These are phyloP conservation scores for Fagopyrum homotropicum DNA, from an alignment of 148 eudicot species.

Conservation along the genomic window DNA sequence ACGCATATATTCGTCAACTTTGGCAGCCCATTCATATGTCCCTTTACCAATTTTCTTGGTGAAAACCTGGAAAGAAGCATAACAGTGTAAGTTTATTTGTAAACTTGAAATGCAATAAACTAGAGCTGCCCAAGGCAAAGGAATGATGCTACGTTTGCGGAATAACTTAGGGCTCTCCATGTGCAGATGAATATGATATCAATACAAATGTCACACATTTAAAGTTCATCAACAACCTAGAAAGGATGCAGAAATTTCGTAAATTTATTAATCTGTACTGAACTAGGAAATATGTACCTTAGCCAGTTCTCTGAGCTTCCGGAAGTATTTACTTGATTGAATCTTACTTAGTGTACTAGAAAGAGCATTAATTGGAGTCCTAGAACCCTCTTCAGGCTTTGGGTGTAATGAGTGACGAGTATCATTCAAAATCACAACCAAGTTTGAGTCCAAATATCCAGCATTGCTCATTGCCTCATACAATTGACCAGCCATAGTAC, in stretches of 20 bases:
- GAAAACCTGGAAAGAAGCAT: conserved; percentile 38
- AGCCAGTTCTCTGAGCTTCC: conserved; percentile 70
- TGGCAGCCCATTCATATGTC: conserved; percentile 90
- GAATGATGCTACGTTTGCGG: not conserved
- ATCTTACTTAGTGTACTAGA: conserved; percentile 76
- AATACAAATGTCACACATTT: not conserved
- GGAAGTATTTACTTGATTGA: conserved; percentile 79
- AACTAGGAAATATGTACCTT: conserved; percentile 39
- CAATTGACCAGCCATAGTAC: conserved; percentile 72
- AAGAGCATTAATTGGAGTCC: conserved; percentile 63
- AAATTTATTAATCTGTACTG: not conserved
- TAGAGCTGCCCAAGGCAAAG: not conserved
- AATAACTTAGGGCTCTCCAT: not conserved
- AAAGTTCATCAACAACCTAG: not conserved
- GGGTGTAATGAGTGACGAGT: conserved; percentile 63
- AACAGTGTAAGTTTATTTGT: not conserved
- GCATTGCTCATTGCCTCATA: conserved; percentile 96
- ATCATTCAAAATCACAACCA: conserved; percentile 86
- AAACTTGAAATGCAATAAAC: not conserved
- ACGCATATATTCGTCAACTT: conserved; percentile 83
- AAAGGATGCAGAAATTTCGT: not conserved
- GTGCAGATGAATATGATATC: not conserved
- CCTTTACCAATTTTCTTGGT: conserved; percentile 74
- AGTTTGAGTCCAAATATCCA: conserved; percentile 80
- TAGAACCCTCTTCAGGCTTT: conserved; percentile 56